phyloP scores from a whole-genome alignment of 306 rosid genomes.

The Chamaecrista fasciculata region DNA sequence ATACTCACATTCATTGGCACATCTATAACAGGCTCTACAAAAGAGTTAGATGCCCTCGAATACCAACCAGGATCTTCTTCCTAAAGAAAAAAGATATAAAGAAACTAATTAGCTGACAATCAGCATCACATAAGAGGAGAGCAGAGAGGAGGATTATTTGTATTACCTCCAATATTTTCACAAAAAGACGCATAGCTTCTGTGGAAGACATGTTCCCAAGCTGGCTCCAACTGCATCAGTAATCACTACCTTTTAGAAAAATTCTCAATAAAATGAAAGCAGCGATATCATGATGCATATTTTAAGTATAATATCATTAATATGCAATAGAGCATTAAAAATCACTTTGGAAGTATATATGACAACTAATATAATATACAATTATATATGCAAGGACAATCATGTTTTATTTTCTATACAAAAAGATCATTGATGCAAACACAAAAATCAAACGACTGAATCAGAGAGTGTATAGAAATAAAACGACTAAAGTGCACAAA shows the following conservation, averaged over 20 bases:
- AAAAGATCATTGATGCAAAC: not conserved
- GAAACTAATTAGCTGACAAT: slow-evolving; percentile 30
- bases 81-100: slow-evolving; percentile 37
- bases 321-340: not conserved
- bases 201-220: slow-evolving; percentile 76
- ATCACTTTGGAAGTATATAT: not conserved
- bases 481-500: slow-evolving; percentile 34
- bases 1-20: slow-evolving; percentile 75
- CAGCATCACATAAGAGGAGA: slow-evolving; percentile 4
- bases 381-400: not conserved
- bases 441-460: not conserved
- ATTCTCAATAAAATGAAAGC: slow-evolving; percentile 17
- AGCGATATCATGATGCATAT: not conserved
- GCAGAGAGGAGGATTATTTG: not conserved
- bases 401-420: not conserved
- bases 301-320: not conserved
- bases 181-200: slow-evolving; percentile 97
- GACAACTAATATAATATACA: not conserved
- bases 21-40: slow-evolving; percentile 73
- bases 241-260: slow-evolving; percentile 17
- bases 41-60: slow-evolving; percentile 77
- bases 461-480: slow-evolving; percentile 8
- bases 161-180: slow-evolving; percentile 87
- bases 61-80: slow-evolving; percentile 97
- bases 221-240: slow-evolving; percentile 85